Conservation (phyloP, 495 filamentous ascomycete species). For the Tuber aestivum region DNA sequence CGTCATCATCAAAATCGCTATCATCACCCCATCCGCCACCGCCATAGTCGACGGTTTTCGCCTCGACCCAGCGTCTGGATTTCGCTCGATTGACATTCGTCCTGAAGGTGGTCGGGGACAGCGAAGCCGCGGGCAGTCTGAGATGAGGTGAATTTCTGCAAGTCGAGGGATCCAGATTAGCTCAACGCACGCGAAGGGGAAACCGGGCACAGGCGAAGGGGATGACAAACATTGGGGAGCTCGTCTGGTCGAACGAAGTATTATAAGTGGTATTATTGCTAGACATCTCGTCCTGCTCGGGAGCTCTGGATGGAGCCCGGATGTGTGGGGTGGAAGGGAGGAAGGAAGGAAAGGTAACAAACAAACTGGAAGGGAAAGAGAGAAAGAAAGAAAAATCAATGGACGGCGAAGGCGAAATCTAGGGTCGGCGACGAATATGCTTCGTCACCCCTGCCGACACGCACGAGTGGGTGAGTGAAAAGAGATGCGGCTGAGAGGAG, state of each 20-base stretch:
- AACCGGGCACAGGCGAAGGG: slow-evolving; percentile 17
- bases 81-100: slow-evolving; percentile 85
- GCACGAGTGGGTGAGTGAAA: neutral
- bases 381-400: neutral
- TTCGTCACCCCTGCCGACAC: slow-evolving; percentile 1
- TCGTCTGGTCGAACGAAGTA: slow-evolving; percentile 35
- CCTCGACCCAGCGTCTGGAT: slow-evolving; percentile 92
- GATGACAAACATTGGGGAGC: slow-evolving; percentile 41
- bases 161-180: slow-evolving; percentile 15
- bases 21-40: slow-evolving; percentile 92
- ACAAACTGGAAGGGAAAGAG: neutral
- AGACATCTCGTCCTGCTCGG: neutral
- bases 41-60: slow-evolving; percentile 79
- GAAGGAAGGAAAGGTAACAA: neutral
- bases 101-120: slow-evolving; percentile 55
- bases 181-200: neutral
- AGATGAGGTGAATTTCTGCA: slow-evolving; percentile 26
- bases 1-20: slow-evolving; percentile 71
- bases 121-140: slow-evolving; percentile 23
- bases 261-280: slow-evolving; percentile 29
- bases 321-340: neutral
- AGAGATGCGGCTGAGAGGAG: slow-evolving; percentile 1
- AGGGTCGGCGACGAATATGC: neutral
- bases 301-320: neutral
- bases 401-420: neutral